Percentiles rank a stretch among this genome's conserved stretches.
Evolutionary conservation across 2,329 filamentous ascomycete genomes (phyloP).

Genomic region (Aspergillus sp.): DNA sequence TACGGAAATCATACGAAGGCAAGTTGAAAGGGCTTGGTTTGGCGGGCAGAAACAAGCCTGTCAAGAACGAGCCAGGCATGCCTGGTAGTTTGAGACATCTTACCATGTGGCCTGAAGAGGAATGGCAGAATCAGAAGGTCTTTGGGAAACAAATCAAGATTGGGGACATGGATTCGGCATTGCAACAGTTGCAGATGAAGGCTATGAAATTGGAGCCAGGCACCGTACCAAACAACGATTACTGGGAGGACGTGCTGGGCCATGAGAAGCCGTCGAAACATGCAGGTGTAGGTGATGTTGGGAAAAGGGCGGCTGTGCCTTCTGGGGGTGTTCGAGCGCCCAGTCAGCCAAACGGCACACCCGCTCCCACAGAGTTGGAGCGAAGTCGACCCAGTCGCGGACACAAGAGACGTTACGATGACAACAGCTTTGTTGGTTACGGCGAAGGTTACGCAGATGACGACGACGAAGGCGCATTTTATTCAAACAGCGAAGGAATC

Average conservation of each 20-base stretch:
- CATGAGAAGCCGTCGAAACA: conserved; percentile 40
- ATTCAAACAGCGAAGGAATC: conserved; percentile 38
- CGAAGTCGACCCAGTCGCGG: conserved; percentile 38
- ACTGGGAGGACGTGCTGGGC: conserved; percentile 45
- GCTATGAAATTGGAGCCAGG: conserved; percentile 46
- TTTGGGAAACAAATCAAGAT: conserved; percentile 41
- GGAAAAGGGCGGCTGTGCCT: conserved; percentile 24
- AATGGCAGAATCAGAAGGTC: conserved; percentile 46
- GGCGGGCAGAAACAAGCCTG: conserved; percentile 43
- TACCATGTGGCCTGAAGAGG: conserved; percentile 44
- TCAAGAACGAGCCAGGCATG: conserved; percentile 37
- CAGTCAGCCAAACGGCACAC: conserved; percentile 22
- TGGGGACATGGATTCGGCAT: conserved; percentile 34
- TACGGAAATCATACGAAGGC: conserved; percentile 50
- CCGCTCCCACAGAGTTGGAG: conserved; percentile 26
- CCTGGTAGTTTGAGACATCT: conserved; percentile 35
- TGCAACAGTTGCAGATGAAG: conserved; percentile 35
- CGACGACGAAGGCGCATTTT: conserved; percentile 38
- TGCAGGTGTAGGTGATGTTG: conserved; percentile 18
- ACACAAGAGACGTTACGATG: conserved; percentile 46
- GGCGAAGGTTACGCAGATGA: conserved; percentile 46
- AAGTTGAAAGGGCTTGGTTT: conserved; percentile 43
- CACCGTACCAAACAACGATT: conserved; percentile 38
- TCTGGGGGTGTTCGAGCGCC: conserved; percentile 17
- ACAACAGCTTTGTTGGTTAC: conserved; percentile 47